A percentile compares a stretch with the other conserved stretches of the same genome.
phyloP scores from a whole-genome alignment of 805 yeast genomes.

The Cyberlindnera bimundalis region DNA sequence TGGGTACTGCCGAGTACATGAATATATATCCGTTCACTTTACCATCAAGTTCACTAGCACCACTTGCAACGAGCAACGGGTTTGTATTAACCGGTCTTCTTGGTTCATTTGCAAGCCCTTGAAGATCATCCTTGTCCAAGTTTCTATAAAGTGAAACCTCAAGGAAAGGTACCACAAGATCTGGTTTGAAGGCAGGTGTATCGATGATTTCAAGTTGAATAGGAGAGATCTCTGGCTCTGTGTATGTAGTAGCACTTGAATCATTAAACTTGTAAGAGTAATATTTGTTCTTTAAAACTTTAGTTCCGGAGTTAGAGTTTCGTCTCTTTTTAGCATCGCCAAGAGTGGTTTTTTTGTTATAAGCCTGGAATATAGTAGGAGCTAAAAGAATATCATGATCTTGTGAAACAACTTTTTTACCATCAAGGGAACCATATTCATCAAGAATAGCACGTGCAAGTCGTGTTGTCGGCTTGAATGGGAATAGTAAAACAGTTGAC shows the following conservation, averaged over 20 bases:
- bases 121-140: conserved; percentile 54
- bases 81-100: conserved; percentile 59
- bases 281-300: conserved; percentile 17
- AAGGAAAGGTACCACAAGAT: conserved; percentile 68
- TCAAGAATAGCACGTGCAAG: conserved; percentile 44
- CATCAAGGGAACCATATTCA: conserved; percentile 41
- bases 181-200: conserved; percentile 67
- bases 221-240: conserved; percentile 54
- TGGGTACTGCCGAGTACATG: conserved; percentile 68
- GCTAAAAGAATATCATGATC: conserved; percentile 32
- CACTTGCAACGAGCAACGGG: conserved; percentile 71
- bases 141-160: conserved; percentile 67
- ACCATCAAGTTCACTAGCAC: conserved; percentile 75
- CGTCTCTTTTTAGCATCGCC: conserved; percentile 14
- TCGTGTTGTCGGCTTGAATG: conserved; percentile 42
- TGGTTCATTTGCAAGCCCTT: conserved; percentile 62
- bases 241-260: conserved; percentile 23
- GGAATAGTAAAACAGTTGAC: conserved; percentile 56
- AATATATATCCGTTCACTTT: conserved; percentile 70
- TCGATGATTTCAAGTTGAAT: conserved; percentile 67
- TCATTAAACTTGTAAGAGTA: conserved; percentile 20
- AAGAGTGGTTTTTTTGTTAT: conserved; percentile 17
- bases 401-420: conserved; percentile 33
- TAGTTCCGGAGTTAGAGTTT: conserved; percentile 16
- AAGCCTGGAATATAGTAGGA: conserved; percentile 37